Conservation (phyloP, 1,139 yeast species). For the Yamadazyma triangularis region DNA sequence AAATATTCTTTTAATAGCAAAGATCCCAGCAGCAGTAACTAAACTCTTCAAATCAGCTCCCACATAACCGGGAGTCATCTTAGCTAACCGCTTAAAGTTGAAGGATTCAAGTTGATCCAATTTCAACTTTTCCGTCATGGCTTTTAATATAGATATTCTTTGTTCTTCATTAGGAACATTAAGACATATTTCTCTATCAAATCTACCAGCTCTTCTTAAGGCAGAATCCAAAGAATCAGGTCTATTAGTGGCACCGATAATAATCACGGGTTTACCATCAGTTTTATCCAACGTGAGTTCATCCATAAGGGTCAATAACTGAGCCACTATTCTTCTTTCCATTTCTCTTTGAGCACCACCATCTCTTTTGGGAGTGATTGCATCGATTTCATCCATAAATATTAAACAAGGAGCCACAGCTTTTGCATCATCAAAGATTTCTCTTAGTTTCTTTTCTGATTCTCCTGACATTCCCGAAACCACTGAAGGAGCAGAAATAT, state of each 20-base stretch:
- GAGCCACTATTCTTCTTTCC: slow-evolving; percentile 97
- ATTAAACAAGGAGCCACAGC: slow-evolving; percentile 85
- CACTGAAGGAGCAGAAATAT: slow-evolving; percentile 90
- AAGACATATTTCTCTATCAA: slow-evolving; percentile 52
- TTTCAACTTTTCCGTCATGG: slow-evolving; percentile 67
- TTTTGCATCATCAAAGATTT: slow-evolving; percentile 90
- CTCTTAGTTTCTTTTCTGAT: slow-evolving; percentile 89
- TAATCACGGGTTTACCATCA: slow-evolving; percentile 79
- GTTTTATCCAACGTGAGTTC: slow-evolving; percentile 85
- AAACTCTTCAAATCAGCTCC: slow-evolving; percentile 96
- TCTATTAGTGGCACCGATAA: slow-evolving; percentile 47
- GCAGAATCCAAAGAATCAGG: slow-evolving; percentile 49
- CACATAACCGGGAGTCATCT: slow-evolving; percentile 95
- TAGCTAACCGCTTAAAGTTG: slow-evolving; percentile 72
- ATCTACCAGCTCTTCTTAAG: slow-evolving; percentile 46
- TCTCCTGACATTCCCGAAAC: slow-evolving; percentile 99
- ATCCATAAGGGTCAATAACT: slow-evolving; percentile 88
- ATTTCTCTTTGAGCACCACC: slow-evolving; percentile 94
- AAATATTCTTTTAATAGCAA: slow-evolving; percentile 90
- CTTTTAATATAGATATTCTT: slow-evolving; percentile 67
- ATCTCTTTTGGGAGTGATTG: slow-evolving; percentile 96
- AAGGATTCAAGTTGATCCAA: slow-evolving; percentile 51
- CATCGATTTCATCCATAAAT: slow-evolving; percentile 95
- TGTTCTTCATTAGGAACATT: slow-evolving; percentile 90
- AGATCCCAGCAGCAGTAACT: slow-evolving; percentile 92